Evolutionary conservation across 352 stramenopile species (phyloP).

Genomic region (Globisporangium echinulatum): DNA sequence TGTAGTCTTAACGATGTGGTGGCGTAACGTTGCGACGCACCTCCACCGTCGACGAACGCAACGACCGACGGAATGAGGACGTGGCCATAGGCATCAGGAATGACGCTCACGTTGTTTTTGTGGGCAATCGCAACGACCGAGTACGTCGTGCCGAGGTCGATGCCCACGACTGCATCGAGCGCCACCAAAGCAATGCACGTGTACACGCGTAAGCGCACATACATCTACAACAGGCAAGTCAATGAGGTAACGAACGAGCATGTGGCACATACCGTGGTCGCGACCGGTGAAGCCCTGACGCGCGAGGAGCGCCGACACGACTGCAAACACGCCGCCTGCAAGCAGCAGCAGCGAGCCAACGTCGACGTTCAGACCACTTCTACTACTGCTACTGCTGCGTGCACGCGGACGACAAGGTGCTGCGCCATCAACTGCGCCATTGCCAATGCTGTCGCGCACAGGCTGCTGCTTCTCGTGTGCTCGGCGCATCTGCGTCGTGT

Average conservation of each 20-base stretch:
- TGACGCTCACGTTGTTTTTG: slow-evolving; percentile 55
- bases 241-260: neutral
- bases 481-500: neutral
- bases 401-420: neutral
- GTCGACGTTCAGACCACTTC: slow-evolving; percentile 8
- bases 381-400: neutral
- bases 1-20: too few relatives aligned
- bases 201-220: neutral
- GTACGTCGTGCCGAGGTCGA: slow-evolving; percentile 76
- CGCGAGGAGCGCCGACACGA: slow-evolving; percentile 42
- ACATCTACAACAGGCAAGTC: neutral
- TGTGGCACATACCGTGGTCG: slow-evolving; percentile 29
- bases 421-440: neutral
- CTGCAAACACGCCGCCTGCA: slow-evolving; percentile 25
- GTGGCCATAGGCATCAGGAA: slow-evolving; percentile 39
- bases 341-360: slow-evolving; percentile 42
- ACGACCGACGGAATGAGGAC: slow-evolving; percentile 62
- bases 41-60: slow-evolving; percentile 44
- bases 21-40: slow-evolving; percentile 11
- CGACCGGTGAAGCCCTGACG: slow-evolving; percentile 49
- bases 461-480: too few relatives aligned
- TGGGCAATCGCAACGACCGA: slow-evolving; percentile 68
- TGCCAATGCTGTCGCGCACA: too few relatives aligned
- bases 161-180: slow-evolving; percentile 38
- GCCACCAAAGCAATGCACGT: neutral